These are phyloP conservation scores for Kernera saxatilis DNA, from an alignment of 345 rosid genomes.

Conservation along the genomic window DNA sequence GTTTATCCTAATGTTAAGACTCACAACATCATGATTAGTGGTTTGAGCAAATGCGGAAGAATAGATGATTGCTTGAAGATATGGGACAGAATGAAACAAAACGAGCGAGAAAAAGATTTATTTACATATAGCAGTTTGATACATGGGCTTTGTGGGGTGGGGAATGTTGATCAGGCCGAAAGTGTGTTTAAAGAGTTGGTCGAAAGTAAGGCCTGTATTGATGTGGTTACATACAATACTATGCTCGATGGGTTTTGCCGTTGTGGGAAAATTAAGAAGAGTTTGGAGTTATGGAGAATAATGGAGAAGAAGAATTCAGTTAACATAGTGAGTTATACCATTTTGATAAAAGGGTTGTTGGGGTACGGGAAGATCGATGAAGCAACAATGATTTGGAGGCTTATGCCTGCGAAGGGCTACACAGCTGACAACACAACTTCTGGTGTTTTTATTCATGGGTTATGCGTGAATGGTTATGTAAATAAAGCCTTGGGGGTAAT, in stretches of 20 bases:
- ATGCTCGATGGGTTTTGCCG: conserved; percentile 72
- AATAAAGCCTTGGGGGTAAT: conserved; percentile 61
- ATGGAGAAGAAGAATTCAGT: conserved; percentile 60
- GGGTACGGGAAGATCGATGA: conserved; percentile 59
- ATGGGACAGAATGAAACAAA: conserved; percentile 76
- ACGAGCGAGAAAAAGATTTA: conserved; percentile 56
- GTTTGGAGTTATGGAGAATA: conserved; percentile 67
- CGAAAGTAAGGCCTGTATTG: conserved; percentile 42
- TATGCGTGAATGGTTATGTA: conserved; percentile 69
- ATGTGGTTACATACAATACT: conserved; percentile 69
- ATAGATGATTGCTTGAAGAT: conserved; percentile 59
- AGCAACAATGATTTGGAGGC: conserved; percentile 59
- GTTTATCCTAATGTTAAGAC: conserved; percentile 73
- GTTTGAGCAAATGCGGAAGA: conserved; percentile 68
- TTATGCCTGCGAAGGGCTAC: conserved; percentile 44
- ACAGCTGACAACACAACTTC: conserved; percentile 53
- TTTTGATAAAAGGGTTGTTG: conserved; percentile 64
- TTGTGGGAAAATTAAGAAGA: conserved; percentile 53
- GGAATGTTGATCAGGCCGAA: conserved; percentile 65
- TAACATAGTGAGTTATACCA: conserved; percentile 66
- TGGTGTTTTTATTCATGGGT: conserved; percentile 68
- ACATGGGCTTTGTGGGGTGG: conserved; percentile 54
- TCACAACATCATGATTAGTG: conserved; percentile 80
- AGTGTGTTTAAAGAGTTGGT: conserved; percentile 59
- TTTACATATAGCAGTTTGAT: conserved; percentile 68